These are phyloP conservation scores for Epichloe uncinata DNA, from an alignment of 2,329 filamentous ascomycete genomes.

Conservation along the genomic window DNA sequence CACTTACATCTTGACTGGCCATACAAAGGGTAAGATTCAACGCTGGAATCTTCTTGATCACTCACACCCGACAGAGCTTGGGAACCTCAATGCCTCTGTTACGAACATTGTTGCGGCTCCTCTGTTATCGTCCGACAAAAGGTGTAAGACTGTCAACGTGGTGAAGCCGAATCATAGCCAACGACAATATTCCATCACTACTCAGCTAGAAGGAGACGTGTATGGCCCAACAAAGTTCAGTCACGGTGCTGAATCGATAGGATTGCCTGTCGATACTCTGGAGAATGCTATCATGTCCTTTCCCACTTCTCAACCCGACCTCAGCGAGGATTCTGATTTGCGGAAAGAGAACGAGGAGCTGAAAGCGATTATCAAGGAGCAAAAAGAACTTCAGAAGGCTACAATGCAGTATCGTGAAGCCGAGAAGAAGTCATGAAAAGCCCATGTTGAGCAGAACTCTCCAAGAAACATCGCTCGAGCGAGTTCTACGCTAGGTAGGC, in stretches of 20 bases:
- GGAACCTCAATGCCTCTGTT: conserved; percentile 65
- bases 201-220: conserved; percentile 42
- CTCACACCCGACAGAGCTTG: conserved; percentile 51
- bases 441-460: background rate
- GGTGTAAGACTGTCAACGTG: conserved; percentile 44
- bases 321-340: conserved; percentile 10
- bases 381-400: conserved; percentile 18
- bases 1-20: conserved; percentile 66
- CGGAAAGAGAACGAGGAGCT: conserved; percentile 30
- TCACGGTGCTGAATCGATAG: conserved; percentile 31
- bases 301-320: background rate
- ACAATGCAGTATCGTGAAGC: conserved; percentile 4
- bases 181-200: conserved; percentile 50
- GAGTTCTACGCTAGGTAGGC: background rate
- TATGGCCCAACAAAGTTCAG: conserved; percentile 29
- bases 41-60: conserved; percentile 68
- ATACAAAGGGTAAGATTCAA: conserved; percentile 64
- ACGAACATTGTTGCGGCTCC: conserved; percentile 68
- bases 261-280: conserved; percentile 36
- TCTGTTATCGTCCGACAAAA: conserved; percentile 31
- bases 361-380: conserved; percentile 30
- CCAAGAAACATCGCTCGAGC: background rate
- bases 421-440: conserved; percentile 1
- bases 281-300: conserved; percentile 13
- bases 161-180: conserved; percentile 68